These are phyloP conservation scores for Arabidopsis suecica DNA, from an alignment of 345 rosid genomes.

Conservation along the genomic window DNA sequence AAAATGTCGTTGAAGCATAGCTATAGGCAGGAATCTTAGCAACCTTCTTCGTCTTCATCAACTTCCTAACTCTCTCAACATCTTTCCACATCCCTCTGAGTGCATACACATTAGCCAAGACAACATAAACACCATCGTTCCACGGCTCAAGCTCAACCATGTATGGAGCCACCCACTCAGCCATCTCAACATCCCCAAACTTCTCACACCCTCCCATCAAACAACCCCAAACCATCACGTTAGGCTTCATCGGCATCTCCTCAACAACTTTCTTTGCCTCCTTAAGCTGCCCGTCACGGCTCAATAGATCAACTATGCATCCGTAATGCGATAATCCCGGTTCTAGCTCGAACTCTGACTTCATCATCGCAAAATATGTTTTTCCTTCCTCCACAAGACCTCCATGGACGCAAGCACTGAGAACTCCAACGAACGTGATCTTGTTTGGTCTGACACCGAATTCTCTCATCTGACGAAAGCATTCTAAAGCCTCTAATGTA, in stretches of 20 bases:
- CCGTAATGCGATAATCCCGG: constrained; percentile 74
- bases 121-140: constrained; percentile 87
- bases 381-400: constrained; percentile 77
- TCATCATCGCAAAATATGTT: constrained; percentile 64
- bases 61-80: constrained; percentile 71
- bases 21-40: constrained; percentile 76
- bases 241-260: constrained; percentile 82
- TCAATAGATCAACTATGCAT: constrained; percentile 79
- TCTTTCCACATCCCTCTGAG: constrained; percentile 72
- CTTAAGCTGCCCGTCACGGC: constrained; percentile 70
- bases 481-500: constrained; percentile 60
- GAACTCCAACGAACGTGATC: constrained; percentile 77
- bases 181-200: constrained; percentile 73
- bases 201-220: constrained; percentile 94
- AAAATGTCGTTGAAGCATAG: constrained; percentile 37
- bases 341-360: constrained; percentile 52
- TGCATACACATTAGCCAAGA: constrained; percentile 85
- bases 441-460: constrained; percentile 63
- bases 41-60: constrained; percentile 61
- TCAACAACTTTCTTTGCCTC: constrained; percentile 74
- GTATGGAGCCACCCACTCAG: constrained; percentile 81
- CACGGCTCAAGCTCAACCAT: constrained; percentile 73
- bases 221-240: constrained; percentile 78
- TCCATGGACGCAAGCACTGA: constrained; percentile 87
- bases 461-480: constrained; percentile 64